These are phyloP conservation scores for Cladosporium sp. DNA, from an alignment of 2,329 filamentous ascomycete species.

Conservation along the genomic window DNA sequence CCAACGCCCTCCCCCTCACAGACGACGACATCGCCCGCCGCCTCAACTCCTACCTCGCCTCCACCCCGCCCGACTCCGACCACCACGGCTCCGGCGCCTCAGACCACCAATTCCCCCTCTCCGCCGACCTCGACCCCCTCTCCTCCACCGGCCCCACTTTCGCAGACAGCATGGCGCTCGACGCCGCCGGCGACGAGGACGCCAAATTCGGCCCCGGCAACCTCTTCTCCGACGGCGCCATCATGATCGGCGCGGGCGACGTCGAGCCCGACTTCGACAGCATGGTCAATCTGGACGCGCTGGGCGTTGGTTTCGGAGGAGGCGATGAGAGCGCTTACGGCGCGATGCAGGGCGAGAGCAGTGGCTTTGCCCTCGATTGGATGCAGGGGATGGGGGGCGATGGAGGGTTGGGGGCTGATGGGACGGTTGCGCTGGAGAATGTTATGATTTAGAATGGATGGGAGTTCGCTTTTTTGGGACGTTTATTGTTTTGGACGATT, in stretches of 20 bases:
- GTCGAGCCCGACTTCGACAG: constrained; percentile 33
- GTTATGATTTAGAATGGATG: background rate
- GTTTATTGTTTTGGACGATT: no score
- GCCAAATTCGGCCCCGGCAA: background rate
- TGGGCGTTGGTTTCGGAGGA: constrained; percentile 26
- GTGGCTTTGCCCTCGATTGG: constrained; percentile 31
- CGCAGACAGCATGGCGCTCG: background rate
- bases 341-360: constrained; percentile 28
- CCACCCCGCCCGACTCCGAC: constrained; percentile 41
- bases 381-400: constrained; percentile 25
- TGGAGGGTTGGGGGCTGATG: background rate
- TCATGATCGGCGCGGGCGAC: constrained; percentile 17
- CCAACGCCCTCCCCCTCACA: constrained; percentile 21
- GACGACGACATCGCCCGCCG: constrained; percentile 44
- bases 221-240: constrained; percentile 10
- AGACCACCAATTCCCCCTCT: constrained; percentile 6
- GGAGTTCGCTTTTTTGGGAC: no score
- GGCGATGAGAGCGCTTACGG: constrained; percentile 30
- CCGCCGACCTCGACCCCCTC: background rate
- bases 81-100: constrained; percentile 12
- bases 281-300: constrained; percentile 32
- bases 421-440: background rate
- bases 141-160: background rate
- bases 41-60: constrained; percentile 45
- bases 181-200: constrained; percentile 1